Evolutionary conservation across 768 basidiomycete genomes (phyloP).

Genomic region (Leccinum rimulosum): DNA sequence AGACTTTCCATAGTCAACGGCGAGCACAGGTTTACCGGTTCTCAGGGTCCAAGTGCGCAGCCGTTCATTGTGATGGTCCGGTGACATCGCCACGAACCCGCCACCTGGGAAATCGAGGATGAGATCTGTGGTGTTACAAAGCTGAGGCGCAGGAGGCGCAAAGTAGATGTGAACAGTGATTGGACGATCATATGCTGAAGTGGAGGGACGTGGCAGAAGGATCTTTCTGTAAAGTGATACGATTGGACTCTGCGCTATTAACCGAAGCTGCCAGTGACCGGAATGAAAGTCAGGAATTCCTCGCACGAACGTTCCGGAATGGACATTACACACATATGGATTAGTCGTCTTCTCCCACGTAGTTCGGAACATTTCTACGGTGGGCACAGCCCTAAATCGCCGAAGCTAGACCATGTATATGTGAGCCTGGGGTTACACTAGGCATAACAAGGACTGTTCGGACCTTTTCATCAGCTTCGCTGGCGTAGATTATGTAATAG

Average conservation of each 20-base stretch:
- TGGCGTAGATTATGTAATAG: constrained; percentile 88
- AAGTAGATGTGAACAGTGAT: constrained; percentile 86
- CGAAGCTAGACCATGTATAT: constrained; percentile 58
- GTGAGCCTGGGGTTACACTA: constrained; percentile 1
- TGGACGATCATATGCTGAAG: constrained; percentile 76
- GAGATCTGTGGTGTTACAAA: constrained; percentile 70
- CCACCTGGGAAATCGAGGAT: constrained; percentile 95
- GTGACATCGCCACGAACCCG: constrained; percentile 94
- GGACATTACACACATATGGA: constrained; percentile 76
- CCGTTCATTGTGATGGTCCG: constrained; percentile 95
- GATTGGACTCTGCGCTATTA: constrained; percentile 51
- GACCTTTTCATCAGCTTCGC: constrained; percentile 96
- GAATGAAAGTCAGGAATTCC: constrained; percentile 10
- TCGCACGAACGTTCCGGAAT: constrained; percentile 23
- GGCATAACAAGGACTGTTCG: constrained; percentile 13
- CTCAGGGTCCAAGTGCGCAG: constrained; percentile 80
- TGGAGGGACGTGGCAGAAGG: constrained; percentile 75
- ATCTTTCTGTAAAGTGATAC: constrained; percentile 71
- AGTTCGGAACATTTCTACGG: constrained; percentile 91
- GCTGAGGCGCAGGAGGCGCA: constrained; percentile 59
- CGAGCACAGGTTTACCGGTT: constrained; percentile 76
- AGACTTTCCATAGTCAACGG: constrained; percentile 94
- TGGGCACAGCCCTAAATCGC: constrained; percentile 87
- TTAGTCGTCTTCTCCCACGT: constrained; percentile 98
- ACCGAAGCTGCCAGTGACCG: constrained; percentile 53